Conservation (phyloP, 2,329 filamentous ascomycete genomes). For the Polychaeton citri region DNA sequence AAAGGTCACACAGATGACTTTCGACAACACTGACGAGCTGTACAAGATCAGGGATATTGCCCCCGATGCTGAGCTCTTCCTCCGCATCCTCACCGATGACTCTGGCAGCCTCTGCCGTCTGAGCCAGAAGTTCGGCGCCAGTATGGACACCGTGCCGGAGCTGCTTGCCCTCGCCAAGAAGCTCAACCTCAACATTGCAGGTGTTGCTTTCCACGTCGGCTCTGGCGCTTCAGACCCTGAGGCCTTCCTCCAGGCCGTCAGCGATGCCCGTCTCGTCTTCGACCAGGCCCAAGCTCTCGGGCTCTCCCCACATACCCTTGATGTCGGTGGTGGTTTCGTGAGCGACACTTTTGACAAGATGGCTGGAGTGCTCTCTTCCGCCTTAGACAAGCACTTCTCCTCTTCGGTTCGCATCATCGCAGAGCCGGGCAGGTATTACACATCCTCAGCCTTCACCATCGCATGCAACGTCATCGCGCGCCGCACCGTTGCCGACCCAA, state of each 20-base stretch:
- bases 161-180: conserved; percentile 70
- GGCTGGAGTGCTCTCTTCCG: conserved; percentile 63
- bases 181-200: conserved; percentile 78
- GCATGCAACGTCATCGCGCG: conserved; percentile 94
- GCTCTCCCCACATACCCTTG: conserved; percentile 71
- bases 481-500: conserved; percentile 66
- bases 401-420: conserved; percentile 75
- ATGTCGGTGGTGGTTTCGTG: conserved; percentile 88
- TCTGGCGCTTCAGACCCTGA: conserved; percentile 90
- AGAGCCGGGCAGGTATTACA: conserved; percentile 94
- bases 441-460: conserved; percentile 82
- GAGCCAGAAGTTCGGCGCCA: conserved; percentile 94
- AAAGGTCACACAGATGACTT: conserved; percentile 95
- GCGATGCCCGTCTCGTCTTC: conserved; percentile 79
- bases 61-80: conserved; percentile 77
- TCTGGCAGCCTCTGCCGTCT: conserved; percentile 86
- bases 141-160: conserved; percentile 64
- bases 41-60: conserved; percentile 93
- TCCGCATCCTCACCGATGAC: conserved; percentile 94
- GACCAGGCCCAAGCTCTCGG: conserved; percentile 67
- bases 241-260: conserved; percentile 81
- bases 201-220: conserved; percentile 95
- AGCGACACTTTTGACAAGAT: conserved; percentile 86
- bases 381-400: conserved; percentile 81
- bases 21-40: conserved; percentile 95